These are phyloP conservation scores for Agrostemma githago DNA, from an alignment of 148 eudicot genomes.

Conservation along the genomic window DNA sequence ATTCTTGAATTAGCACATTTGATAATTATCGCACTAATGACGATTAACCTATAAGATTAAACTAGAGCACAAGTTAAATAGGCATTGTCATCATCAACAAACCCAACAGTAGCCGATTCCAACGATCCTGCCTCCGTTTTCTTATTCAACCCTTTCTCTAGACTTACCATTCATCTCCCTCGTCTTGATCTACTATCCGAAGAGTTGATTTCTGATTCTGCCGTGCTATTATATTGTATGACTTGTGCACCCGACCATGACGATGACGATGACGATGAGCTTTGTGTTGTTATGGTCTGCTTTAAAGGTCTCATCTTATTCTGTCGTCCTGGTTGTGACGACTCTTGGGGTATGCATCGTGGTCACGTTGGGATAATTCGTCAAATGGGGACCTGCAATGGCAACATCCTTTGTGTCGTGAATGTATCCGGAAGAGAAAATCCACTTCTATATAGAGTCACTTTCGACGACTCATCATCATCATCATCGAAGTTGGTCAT, in stretches of 20 bases:
- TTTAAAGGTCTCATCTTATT: background rate
- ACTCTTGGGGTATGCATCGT: background rate
- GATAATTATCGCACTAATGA: too few species aligned
- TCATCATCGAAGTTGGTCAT: background rate
- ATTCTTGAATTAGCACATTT: too few species aligned
- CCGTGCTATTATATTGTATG: background rate
- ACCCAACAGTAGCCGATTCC: too few species aligned
- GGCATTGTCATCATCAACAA: too few species aligned
- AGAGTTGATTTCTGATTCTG: background rate
- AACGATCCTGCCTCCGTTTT: background rate
- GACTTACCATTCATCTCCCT: background rate
- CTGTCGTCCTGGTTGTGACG: background rate
- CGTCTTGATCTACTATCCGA: background rate
- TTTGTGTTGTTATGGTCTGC: background rate
- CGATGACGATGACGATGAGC: background rate
- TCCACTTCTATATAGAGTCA: background rate
- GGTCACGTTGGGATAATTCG: background rate
- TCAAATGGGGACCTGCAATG: background rate
- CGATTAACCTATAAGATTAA: too few species aligned
- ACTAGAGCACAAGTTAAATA: too few species aligned
- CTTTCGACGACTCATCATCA: background rate
- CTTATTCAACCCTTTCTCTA: conserved; percentile 1
- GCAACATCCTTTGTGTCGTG: background rate
- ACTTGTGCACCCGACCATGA: background rate
- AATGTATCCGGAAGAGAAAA: background rate